Percentiles rank a stretch among this genome's conserved stretches.
Conservation (phyloP, 495 filamentous ascomycete species). For the Xeromyces bisporus region DNA sequence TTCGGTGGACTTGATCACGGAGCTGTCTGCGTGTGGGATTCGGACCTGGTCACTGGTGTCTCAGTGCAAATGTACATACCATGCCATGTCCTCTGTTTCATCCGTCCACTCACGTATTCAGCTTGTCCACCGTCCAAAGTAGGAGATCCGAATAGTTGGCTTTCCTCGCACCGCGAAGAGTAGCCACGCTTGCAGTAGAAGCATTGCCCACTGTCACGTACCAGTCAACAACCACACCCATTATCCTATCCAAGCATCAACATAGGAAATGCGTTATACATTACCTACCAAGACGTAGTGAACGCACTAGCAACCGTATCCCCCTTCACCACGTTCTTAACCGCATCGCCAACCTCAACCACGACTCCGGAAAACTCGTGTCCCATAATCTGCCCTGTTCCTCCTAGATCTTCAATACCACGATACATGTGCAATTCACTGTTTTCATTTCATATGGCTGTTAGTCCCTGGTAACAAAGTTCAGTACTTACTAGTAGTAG, state of each 20-base stretch:
- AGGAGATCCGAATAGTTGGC: constrained; percentile 55
- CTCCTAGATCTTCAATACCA: constrained; percentile 49
- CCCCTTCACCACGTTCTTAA: constrained; percentile 54
- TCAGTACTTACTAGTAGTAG: too few relatives aligned
- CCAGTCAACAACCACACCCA: not conserved
- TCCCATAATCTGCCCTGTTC: constrained; percentile 50
- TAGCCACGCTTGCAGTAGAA: constrained; percentile 79
- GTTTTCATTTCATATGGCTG: too few relatives aligned
- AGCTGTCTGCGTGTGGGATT: constrained; percentile 70
- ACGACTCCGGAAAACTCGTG: constrained; percentile 69
- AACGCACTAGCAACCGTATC: constrained; percentile 73
- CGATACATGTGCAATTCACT: constrained; percentile 88
- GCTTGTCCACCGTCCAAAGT: constrained; percentile 76
- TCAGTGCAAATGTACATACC: too few relatives aligned
- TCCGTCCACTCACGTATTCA: constrained; percentile 44
- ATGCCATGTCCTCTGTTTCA: too few relatives aligned
- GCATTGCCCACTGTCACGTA: constrained; percentile 46
- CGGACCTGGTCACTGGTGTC: constrained; percentile 47
- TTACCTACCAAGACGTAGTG: constrained; percentile 64
- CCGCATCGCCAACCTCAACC: constrained; percentile 44
- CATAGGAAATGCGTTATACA: constrained; percentile 1
- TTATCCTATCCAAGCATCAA: not conserved
- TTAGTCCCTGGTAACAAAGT: too few relatives aligned
- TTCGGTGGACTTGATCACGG: constrained; percentile 57
- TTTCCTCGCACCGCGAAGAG: constrained; percentile 69